Conservation (phyloP, 139 green algal genomes). For the Zygnema circumcarinatum region DNA sequence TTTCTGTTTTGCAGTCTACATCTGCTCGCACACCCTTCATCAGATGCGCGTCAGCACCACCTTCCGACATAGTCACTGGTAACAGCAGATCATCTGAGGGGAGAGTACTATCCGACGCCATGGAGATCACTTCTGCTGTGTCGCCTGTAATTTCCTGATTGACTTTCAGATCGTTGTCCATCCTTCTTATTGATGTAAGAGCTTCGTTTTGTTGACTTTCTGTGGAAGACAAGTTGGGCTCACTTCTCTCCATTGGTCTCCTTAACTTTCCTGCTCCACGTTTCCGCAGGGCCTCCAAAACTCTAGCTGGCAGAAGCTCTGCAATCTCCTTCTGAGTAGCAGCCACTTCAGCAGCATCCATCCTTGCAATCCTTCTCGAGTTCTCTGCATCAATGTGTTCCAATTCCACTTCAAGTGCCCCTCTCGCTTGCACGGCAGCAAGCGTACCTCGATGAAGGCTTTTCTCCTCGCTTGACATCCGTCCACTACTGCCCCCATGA, state of each 20-base stretch:
- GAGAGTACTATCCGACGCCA: background rate
- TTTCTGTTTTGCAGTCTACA: no score
- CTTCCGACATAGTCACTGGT: background rate
- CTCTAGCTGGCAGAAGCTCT: constrained; percentile 1
- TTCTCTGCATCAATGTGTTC: constrained; percentile 51
- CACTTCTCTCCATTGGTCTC: background rate
- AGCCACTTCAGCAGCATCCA: constrained; percentile 42
- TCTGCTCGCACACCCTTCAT: no score
- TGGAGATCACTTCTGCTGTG: background rate
- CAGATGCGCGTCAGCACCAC: no score
- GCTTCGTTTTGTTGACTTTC: background rate
- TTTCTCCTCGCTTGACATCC: background rate
- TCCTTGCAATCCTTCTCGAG: background rate
- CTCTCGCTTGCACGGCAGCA: background rate
- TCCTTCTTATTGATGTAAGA: background rate
- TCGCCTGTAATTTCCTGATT: background rate
- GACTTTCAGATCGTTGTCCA: background rate
- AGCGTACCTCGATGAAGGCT: no score
- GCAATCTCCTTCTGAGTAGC: constrained; percentile 30
- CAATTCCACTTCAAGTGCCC: constrained; percentile 13
- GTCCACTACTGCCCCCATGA: background rate
- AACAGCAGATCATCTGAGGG: background rate
- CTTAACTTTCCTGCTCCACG: constrained; percentile 24
- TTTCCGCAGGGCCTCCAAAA: constrained; percentile 29
- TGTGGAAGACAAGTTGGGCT: background rate